Evolutionary conservation across 495 filamentous ascomycete species (phyloP).

Genomic region (Penicillium pancosmium): DNA sequence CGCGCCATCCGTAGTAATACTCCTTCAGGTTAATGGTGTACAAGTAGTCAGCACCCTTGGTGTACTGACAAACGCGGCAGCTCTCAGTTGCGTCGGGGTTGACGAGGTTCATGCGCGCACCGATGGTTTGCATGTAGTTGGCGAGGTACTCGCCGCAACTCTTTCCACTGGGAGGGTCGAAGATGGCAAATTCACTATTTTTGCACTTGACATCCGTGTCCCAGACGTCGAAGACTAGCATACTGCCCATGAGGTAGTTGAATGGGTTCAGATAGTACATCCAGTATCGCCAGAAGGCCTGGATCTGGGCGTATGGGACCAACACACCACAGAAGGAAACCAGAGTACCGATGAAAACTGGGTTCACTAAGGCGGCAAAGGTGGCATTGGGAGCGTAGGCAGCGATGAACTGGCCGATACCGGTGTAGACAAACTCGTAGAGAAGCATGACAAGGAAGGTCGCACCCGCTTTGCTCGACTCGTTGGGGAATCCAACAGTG

Average conservation of each 20-base stretch:
- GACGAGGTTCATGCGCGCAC: constrained; percentile 54
- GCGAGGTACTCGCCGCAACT: constrained; percentile 63
- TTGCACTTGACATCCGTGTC: constrained; percentile 60
- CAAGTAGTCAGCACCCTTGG: constrained; percentile 41
- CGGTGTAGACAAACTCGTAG: constrained; percentile 58
- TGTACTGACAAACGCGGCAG: constrained; percentile 63
- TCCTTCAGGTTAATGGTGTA: constrained; percentile 39
- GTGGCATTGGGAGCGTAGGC: constrained; percentile 60
- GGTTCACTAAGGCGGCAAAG: constrained; percentile 56
- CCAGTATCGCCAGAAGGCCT: constrained; percentile 71
- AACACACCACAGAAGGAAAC: constrained; percentile 56
- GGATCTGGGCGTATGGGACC: constrained; percentile 49
- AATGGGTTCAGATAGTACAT: constrained; percentile 74
- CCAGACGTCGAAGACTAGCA: constrained; percentile 60
- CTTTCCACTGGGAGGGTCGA: constrained; percentile 52
- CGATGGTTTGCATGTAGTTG: constrained; percentile 47
- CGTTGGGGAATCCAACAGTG: constrained; percentile 37
- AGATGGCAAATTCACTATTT: constrained; percentile 56
- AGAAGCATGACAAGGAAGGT: constrained; percentile 60
- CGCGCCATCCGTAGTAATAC: constrained; percentile 50
- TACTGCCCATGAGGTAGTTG: constrained; percentile 65
- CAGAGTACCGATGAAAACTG: constrained; percentile 58
- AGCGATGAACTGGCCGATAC: constrained; percentile 64
- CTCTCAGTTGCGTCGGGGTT: constrained; percentile 52
- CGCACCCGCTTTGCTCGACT: constrained; percentile 49